Evolutionary conservation across 139 green algal genomes (phyloP), one percentile per base, ranked within the genome.

Genomic region (Coelastrella sp.): DNA sequence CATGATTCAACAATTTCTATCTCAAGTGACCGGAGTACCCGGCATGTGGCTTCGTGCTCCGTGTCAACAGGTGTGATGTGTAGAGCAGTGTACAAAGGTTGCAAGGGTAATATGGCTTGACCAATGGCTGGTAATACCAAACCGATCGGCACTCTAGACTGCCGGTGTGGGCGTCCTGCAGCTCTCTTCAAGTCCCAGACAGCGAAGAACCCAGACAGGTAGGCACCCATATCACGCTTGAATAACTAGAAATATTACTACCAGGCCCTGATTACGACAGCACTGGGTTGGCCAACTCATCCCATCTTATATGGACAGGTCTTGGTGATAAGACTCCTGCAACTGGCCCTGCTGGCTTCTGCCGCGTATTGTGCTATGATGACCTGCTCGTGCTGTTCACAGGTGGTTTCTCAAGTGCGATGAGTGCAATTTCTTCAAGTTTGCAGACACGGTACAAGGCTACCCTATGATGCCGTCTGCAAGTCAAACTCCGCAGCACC

Each of bases 351-450:
- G 35, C 35, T 49, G 35, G 35, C 35, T 49, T 49, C 35, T 49
- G 35, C 1, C 35, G 35, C 35, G 35, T 49, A 49, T 49, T 49
- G 35, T 49, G 35, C 35, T 49, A 49, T 5, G 1, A 5, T 49
- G 35, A 49, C 35, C 35, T 49, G 35, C 35, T 49, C 35, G 24
- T 8, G 12, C 27, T 60, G 10, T 83, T 6, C 49, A 35, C 79
- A 87, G 81, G 81, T 87, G 81, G 81, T 87, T 87, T 68, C 78
- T 76, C 81, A 87, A 76, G 61, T 87, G 81, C 81, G 12, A 24
- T 24, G 24, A 57, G 5, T 87, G 81, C 61, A 58, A 14, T 11
- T 87, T 75, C 61, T 87, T 87, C 61, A 76, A 25, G 24, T 87
- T 66, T 25, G 81, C 61, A 8, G 81, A 76, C 49, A 68, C n/a